A percentile compares a stretch with the other conserved stretches of the same genome.
Conservation (phyloP, 2,329 filamentous ascomycete genomes). For the Hypoxylon sp. region DNA sequence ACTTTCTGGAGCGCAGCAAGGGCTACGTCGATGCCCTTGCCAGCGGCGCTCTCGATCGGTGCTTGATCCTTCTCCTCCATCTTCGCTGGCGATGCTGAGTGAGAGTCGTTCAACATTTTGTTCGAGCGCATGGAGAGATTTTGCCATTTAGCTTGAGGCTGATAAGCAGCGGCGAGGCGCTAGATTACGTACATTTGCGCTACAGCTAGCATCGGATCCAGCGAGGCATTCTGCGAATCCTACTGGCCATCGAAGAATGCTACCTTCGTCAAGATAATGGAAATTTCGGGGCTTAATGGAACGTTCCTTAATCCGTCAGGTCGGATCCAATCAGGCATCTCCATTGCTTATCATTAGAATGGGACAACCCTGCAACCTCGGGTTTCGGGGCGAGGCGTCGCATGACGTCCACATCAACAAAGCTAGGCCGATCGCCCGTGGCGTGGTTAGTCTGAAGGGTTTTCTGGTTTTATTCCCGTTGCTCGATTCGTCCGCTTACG, state of each 20-base stretch:
- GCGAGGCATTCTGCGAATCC: conserved; percentile 16
- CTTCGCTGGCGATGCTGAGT: conserved; percentile 1
- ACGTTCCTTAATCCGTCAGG: conserved; percentile 24
- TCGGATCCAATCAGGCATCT: conserved; percentile 28
- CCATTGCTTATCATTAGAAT: conserved; percentile 29
- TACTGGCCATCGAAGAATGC: conserved; percentile 18
- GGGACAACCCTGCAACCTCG: conserved; percentile 15
- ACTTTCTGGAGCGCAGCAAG: conserved; percentile 47
- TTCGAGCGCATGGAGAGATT: conserved; percentile 16
- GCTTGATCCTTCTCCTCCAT: conserved; percentile 36
- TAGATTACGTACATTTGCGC: conserved; percentile 24
- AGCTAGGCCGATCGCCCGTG: conserved; percentile 11
- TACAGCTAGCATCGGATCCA: conserved; percentile 17
- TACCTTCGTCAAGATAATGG: conserved; percentile 27
- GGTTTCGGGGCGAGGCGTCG: conserved; percentile 23
- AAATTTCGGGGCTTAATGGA: conserved; percentile 26
- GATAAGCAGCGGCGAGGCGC: conserved; percentile 13
- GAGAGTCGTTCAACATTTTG: conserved; percentile 13
- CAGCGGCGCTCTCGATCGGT: conserved; percentile 1
- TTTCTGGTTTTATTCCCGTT: conserved; percentile 22
- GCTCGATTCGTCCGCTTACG: conserved; percentile 9
- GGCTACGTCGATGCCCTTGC: conserved; percentile 39
- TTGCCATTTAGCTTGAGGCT: conserved; percentile 14
- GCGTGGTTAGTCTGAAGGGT: conserved; percentile 7
- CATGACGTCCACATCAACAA: conserved; percentile 28